phyloP scores from a whole-genome alignment of 148 eudicot species.

The Rhododendron griersonianum region DNA sequence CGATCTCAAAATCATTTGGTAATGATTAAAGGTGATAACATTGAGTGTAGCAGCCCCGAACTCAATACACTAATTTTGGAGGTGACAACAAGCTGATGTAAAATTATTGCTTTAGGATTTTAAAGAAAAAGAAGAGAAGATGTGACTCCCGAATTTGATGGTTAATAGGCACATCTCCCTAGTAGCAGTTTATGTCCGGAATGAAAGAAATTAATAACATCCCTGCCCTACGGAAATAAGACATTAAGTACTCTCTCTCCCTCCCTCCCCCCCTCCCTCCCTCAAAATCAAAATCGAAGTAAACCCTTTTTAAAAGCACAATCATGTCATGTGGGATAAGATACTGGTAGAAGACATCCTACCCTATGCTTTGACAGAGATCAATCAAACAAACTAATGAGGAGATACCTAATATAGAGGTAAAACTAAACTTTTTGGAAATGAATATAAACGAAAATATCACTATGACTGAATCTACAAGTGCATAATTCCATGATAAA shows the following conservation, averaged over 20 bases:
- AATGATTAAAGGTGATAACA: background rate
- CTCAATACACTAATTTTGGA: background rate
- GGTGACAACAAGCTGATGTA: background rate
- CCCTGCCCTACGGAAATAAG: too few relatives aligned
- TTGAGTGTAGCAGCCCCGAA: background rate
- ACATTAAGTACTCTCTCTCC: background rate
- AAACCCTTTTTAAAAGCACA: background rate
- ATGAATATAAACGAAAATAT: background rate
- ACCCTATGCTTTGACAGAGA: background rate
- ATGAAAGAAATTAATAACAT: too few relatives aligned
- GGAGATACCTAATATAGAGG: background rate
- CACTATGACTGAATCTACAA: background rate
- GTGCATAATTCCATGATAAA: background rate
- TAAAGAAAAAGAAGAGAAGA: background rate
- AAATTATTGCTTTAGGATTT: background rate
- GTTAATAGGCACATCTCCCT: background rate
- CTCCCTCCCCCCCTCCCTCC: background rate
- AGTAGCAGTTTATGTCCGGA: background rate
- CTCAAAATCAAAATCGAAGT: background rate
- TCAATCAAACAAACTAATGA: background rate
- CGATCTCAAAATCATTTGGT: background rate
- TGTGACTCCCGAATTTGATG: background rate
- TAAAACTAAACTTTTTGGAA: constrained; percentile 1
- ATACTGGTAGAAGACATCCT: constrained; percentile 4
- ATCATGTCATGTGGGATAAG: background rate